phyloP scores from a whole-genome alignment of 2,329 filamentous ascomycete genomes.

The Echinosphaeria canescens region DNA sequence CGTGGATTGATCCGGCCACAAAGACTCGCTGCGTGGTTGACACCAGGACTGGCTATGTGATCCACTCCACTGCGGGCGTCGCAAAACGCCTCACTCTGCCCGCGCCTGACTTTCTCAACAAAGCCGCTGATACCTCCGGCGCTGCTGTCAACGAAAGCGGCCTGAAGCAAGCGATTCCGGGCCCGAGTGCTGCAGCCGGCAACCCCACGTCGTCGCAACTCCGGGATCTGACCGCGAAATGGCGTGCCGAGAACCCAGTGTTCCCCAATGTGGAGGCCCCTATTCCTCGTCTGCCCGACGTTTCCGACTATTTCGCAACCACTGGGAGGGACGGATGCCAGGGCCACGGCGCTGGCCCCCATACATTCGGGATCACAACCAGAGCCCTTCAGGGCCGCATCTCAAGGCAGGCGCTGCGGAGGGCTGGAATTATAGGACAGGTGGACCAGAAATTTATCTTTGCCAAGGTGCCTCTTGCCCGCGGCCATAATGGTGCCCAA shows the following conservation, averaged over 20 bases:
- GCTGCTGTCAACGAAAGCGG: too few species aligned
- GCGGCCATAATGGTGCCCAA: slow-evolving; percentile 2
- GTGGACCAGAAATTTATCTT: slow-evolving; percentile 85
- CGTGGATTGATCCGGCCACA: slow-evolving; percentile 41
- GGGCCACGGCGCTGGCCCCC: too few species aligned
- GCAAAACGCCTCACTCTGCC: slow-evolving; percentile 7
- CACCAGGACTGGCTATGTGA: slow-evolving; percentile 26
- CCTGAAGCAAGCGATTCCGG: too few species aligned
- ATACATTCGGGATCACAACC: too few species aligned
- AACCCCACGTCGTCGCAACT: too few species aligned
- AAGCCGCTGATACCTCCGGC: too few species aligned
- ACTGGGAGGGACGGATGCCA: too few species aligned
- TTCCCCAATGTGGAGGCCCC: slow-evolving; percentile 30
- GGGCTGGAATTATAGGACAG: slow-evolving; percentile 52
- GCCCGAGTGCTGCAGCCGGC: too few species aligned
- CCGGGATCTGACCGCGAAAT: too few species aligned
- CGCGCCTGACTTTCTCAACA: too few species aligned
- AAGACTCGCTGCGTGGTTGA: slow-evolving; percentile 27
- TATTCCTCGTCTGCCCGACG: slow-evolving; percentile 18
- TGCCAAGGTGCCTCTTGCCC: slow-evolving; percentile 23
- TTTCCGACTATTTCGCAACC: too few species aligned
- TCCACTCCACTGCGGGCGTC: slow-evolving; percentile 8
- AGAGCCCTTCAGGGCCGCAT: slow-evolving; percentile 25
- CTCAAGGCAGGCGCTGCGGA: slow-evolving; percentile 35
- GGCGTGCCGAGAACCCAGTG: slow-evolving; percentile 58